Evolutionary conservation across 2,329 filamentous ascomycete genomes (phyloP).

Genomic region (Shiraia bambusicola): DNA sequence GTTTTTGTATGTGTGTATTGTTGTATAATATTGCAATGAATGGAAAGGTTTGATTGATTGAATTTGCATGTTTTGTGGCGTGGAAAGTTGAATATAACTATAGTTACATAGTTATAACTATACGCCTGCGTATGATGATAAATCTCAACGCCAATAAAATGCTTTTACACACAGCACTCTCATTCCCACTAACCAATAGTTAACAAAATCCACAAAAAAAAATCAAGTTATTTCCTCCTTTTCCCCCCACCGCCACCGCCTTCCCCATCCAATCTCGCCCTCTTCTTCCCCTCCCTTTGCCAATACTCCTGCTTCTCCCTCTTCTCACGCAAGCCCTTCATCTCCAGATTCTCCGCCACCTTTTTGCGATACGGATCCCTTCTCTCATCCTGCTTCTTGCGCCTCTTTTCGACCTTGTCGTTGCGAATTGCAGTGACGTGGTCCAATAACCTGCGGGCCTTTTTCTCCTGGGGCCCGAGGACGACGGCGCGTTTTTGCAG

Average conservation of each 20-base stretch:
- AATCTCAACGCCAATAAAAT: too few species aligned
- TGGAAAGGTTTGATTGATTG: too few species aligned
- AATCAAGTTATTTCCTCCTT: slow-evolving; percentile 35
- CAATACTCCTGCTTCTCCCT: slow-evolving; percentile 90
- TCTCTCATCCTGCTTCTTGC: slow-evolving; percentile 84
- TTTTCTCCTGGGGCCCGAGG: slow-evolving; percentile 78
- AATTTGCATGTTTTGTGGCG: too few species aligned
- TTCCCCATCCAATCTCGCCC: slow-evolving; percentile 58
- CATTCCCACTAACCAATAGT: too few species aligned
- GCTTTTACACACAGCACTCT: too few species aligned
- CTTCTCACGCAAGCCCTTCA: slow-evolving; percentile 84
- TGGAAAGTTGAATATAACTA: too few species aligned
- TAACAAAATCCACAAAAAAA: too few species aligned
- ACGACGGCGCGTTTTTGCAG: slow-evolving; percentile 97
- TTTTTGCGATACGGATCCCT: slow-evolving; percentile 78
- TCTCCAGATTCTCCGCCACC: slow-evolving; percentile 79
- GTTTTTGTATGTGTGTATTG: too few species aligned
- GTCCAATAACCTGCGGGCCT: slow-evolving; percentile 84
- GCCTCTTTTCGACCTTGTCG: slow-evolving; percentile 82
- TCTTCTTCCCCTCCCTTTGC: slow-evolving; percentile 83
- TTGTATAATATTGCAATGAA: too few species aligned
- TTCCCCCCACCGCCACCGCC: slow-evolving; percentile 45
- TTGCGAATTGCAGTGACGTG: slow-evolving; percentile 89
- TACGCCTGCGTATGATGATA: too few species aligned
- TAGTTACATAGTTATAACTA: too few species aligned